Conservation (phyloP, 2,329 filamentous ascomycete genomes). For the Penicillium sp. region DNA sequence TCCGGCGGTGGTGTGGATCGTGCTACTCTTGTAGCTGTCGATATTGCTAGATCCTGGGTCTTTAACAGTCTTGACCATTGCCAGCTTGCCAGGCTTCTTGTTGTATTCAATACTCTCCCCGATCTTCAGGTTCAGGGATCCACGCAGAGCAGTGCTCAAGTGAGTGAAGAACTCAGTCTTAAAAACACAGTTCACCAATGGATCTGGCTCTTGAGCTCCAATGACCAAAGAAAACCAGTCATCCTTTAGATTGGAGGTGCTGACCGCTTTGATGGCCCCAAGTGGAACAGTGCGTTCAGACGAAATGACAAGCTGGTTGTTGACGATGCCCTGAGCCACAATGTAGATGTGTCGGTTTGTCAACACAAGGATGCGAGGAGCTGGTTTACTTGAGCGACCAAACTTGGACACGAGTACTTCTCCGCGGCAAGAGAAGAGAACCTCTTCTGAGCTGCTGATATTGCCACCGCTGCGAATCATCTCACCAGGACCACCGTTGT, state of each 20-base stretch:
- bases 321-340: constrained; percentile 78
- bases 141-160: constrained; percentile 75
- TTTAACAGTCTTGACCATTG: constrained; percentile 84
- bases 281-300: constrained; percentile 80
- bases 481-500: constrained; percentile 74
- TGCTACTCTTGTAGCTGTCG: constrained; percentile 92
- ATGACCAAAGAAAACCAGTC: constrained; percentile 96
- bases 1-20: constrained; percentile 81
- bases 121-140: constrained; percentile 78
- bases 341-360: constrained; percentile 88
- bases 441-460: constrained; percentile 66
- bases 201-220: constrained; percentile 85
- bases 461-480: constrained; percentile 74
- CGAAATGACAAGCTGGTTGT: constrained; percentile 76
- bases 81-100: constrained; percentile 94
- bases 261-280: constrained; percentile 84
- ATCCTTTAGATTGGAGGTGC: constrained; percentile 77
- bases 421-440: constrained; percentile 86
- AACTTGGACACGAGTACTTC: constrained; percentile 93
- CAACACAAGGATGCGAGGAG: constrained; percentile 79
- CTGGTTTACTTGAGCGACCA: constrained; percentile 90
- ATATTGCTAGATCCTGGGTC: constrained; percentile 71
- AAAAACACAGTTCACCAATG: constrained; percentile 87
- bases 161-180: constrained; percentile 98
- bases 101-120: constrained; percentile 87